A percentile compares a stretch with the other conserved stretches of the same genome.
Conservation (phyloP, 306 rosid genomes). For the Casuarina equisetifolia region DNA sequence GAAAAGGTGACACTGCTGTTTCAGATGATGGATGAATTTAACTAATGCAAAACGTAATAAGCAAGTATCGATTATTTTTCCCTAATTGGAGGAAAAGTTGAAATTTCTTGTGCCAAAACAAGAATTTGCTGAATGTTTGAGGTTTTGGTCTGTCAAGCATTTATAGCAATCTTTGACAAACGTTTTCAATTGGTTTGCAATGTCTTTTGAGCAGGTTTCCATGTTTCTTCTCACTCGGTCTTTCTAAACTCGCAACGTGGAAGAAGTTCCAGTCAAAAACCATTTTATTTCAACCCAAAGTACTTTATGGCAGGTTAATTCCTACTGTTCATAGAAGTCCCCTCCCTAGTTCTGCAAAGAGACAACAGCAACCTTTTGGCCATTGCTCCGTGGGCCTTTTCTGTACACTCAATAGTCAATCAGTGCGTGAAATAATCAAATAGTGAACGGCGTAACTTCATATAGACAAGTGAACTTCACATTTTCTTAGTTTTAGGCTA, state of each 20-base stretch:
- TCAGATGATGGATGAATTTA: too few relatives aligned
- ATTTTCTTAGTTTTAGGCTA: too few relatives aligned
- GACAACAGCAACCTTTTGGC: too few relatives aligned
- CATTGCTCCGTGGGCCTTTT: too few relatives aligned
- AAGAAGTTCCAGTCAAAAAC: not conserved
- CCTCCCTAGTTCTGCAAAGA: too few relatives aligned
- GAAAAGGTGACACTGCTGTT: too few relatives aligned
- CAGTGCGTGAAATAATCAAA: too few relatives aligned
- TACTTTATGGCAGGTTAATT: not conserved
- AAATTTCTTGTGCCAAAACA: not conserved
- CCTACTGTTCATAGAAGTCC: not conserved
- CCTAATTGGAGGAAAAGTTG: not conserved
- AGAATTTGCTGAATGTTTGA: not conserved
- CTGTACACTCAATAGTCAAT: too few relatives aligned
- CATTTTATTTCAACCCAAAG: not conserved
- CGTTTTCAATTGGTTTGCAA: not conserved
- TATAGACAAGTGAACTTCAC: too few relatives aligned
- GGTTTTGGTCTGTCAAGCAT: not conserved
- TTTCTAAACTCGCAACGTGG: not conserved
- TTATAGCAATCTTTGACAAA: not conserved
- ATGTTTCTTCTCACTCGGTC: not conserved
- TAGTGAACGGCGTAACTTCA: too few relatives aligned
- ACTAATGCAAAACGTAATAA: not conserved
- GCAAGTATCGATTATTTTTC: not conserved
- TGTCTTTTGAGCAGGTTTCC: not conserved